Conservation (phyloP, 371 early-diverging fungal genomes). For the Chytridium lagenaria region DNA sequence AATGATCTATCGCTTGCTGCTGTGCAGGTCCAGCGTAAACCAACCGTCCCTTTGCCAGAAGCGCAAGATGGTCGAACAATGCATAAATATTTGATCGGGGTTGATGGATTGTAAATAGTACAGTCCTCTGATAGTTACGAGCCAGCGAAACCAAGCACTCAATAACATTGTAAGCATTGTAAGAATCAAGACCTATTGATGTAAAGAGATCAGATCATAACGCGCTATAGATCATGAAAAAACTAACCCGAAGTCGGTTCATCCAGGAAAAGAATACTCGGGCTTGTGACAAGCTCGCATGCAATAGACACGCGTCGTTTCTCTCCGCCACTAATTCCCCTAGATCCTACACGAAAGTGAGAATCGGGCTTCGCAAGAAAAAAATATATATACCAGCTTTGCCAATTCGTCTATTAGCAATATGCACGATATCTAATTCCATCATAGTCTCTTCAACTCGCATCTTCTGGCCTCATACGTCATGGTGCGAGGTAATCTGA, state of each 20-base stretch:
- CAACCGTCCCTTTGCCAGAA: constrained; percentile 81
- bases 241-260: constrained; percentile 81
- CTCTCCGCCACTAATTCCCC: constrained; percentile 95
- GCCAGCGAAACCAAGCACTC: constrained; percentile 86
- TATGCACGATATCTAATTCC: constrained; percentile 73
- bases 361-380: neutral
- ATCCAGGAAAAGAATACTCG: constrained; percentile 79
- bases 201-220: constrained; percentile 37
- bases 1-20: constrained; percentile 42
- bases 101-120: constrained; percentile 97
- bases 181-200: constrained; percentile 71
- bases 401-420: constrained; percentile 75
- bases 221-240: neutral
- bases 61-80: constrained; percentile 87
- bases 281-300: constrained; percentile 81
- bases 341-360: constrained; percentile 39
- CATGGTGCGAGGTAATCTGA: constrained; percentile 74
- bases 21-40: constrained; percentile 75
- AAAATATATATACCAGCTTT: constrained; percentile 27
- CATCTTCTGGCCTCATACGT: constrained; percentile 55
- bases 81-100: constrained; percentile 94
- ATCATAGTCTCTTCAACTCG: constrained; percentile 75
- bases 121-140: constrained; percentile 82
- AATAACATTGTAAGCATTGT: constrained; percentile 94
- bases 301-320: constrained; percentile 96